Conservation (phyloP, 371 early-diverging fungal species). For the Mucor plumbeus region DNA sequence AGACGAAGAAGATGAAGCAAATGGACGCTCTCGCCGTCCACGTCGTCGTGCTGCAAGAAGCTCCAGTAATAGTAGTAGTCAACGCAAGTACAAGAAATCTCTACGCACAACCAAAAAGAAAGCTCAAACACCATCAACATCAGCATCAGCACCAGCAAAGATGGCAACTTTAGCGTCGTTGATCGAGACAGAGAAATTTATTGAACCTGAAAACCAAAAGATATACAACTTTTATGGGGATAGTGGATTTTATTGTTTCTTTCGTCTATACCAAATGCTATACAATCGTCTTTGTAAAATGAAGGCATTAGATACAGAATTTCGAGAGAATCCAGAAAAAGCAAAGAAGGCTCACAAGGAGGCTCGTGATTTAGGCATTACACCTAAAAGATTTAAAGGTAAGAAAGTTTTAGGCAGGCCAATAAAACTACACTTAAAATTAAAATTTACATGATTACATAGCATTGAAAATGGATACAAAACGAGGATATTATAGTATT, state of each 20-base stretch:
- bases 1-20: conserved; percentile 4
- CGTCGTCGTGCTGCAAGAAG: neutral
- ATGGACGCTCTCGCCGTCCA: neutral
- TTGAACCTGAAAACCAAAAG: conserved; percentile 32
- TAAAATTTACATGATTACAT: neutral
- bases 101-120: neutral
- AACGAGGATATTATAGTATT: conserved; percentile 69
- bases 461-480: conserved; percentile 31
- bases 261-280: conserved; percentile 72
- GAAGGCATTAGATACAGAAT: conserved; percentile 71
- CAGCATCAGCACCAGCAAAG: neutral
- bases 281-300: conserved; percentile 79
- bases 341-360: conserved; percentile 64
- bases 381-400: conserved; percentile 42
- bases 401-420: neutral
- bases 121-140: neutral
- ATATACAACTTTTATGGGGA: conserved; percentile 72
- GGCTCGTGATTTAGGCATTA: conserved; percentile 82
- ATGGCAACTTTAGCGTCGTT: conserved; percentile 10
- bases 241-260: conserved; percentile 81
- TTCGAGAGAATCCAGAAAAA: conserved; percentile 61
- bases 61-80: neutral
- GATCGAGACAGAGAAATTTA: conserved; percentile 10
- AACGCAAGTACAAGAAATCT: neutral
- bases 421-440: neutral